Percentiles rank a stretch among this genome's conserved stretches.
Evolutionary conservation across 2,329 filamentous ascomycete genomes (phyloP).

Genomic region (Leptodontidium sp.): DNA sequence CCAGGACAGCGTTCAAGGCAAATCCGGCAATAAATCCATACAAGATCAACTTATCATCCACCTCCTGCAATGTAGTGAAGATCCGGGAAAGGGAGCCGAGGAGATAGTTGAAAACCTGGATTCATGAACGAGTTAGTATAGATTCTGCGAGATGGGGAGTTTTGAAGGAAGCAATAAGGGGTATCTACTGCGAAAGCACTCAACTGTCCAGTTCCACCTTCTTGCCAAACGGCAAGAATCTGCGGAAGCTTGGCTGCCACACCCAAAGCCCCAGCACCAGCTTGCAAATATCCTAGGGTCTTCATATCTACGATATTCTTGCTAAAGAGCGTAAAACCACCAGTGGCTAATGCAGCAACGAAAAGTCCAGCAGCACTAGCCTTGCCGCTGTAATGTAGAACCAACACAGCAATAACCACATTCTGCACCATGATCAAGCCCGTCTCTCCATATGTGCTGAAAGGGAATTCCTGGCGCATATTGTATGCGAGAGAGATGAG

Average conservation of each 20-base stretch:
- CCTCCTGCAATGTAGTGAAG: constrained; percentile 97
- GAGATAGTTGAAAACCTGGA: constrained; percentile 96
- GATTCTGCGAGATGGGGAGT: background rate
- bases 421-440: constrained; percentile 93
- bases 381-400: constrained; percentile 82
- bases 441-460: constrained; percentile 96
- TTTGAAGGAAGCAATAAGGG: constrained; percentile 10
- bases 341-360: constrained; percentile 76
- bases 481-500: constrained; percentile 94
- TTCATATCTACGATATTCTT: constrained; percentile 67
- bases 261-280: constrained; percentile 81
- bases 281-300: constrained; percentile 71
- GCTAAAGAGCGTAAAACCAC: constrained; percentile 74
- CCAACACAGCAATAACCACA: constrained; percentile 84
- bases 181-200: constrained; percentile 89
- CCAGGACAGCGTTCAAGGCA: constrained; percentile 85
- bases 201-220: constrained; percentile 92
- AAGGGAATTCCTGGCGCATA: constrained; percentile 87
- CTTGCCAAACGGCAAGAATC: constrained; percentile 83
- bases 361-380: constrained; percentile 76
- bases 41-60: constrained; percentile 94
- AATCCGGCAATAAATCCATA: constrained; percentile 95
- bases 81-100: constrained; percentile 91
- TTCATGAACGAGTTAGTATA: constrained; percentile 7
- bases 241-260: constrained; percentile 94